Base-by-base conservation (phyloP, 2,329 filamentous ascomycete genomes). In the Trichoderma semiorbis region DNA sequence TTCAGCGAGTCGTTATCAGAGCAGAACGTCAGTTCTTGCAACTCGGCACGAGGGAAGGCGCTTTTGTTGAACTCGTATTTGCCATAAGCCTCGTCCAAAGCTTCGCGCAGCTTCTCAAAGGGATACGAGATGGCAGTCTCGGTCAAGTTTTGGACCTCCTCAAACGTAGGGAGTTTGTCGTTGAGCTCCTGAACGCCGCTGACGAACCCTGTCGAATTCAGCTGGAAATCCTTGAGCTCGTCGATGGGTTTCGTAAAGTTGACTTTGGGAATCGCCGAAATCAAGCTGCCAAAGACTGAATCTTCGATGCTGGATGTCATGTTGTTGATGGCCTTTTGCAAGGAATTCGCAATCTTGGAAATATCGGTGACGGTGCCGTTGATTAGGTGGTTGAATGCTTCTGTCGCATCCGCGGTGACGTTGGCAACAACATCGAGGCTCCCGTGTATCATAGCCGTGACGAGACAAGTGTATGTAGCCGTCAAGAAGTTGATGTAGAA, bases 401-500 rank as follows among this genome's bases (percentile, higher is more conserved):
- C 79, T 57, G 88, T 86, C 12, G 83, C 85, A n/a, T 85, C 81
- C 75, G 88, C 85, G 72, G 89, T 85, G 12, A 84, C 81, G 65
- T 86, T 81, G 14, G 85, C 82, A 6, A 86, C 93, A 58, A 91
- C 90, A 66, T 93, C 90, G 66, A 98, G 84, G 77, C 90, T 93
- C 74, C 94, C 94, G 74, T 92, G 89, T 70, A 98, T 87, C 62
- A 94, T 90, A 74, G 97, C 89, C 34, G 93, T 93, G 78, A 97
- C 93, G 67, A 99, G 87, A 78, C 96, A 99, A 75, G 94, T 87
- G 78, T 97, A 98, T 18, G 94, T 98, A 65, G 91, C 92, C 58
- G 93, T 95, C 82, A 97, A 88, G 83, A 98, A 91, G 80, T 97
- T 93, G 84, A 99, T 94, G 79, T 94, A 89, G 82, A 98, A 99